Percentiles rank a stretch among this genome's conserved stretches.
Evolutionary conservation across 2,329 filamentous ascomycete genomes (phyloP).

Genomic region (Cercospora sojina): DNA sequence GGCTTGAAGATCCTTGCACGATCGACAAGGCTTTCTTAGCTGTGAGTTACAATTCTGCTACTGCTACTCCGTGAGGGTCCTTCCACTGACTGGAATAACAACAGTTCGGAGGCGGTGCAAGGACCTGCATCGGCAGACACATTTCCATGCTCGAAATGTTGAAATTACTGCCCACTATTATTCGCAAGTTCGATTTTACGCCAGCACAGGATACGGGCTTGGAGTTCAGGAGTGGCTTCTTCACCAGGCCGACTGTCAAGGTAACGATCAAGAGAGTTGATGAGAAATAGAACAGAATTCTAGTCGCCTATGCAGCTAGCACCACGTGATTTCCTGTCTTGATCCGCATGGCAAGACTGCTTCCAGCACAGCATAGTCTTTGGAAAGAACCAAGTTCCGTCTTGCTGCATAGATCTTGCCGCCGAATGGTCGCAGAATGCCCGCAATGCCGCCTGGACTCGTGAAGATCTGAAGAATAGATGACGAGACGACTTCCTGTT

Average conservation of each 20-base stretch:
- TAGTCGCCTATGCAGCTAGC: too few species aligned
- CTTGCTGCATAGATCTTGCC: background rate
- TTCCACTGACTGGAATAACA: background rate
- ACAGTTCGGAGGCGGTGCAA: background rate
- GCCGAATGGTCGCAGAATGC: background rate
- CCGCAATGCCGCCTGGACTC: background rate
- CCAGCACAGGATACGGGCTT: background rate
- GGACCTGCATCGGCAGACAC: background rate
- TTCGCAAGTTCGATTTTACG: background rate
- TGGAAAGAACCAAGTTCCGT: background rate
- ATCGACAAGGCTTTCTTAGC: background rate
- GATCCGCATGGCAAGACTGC: background rate
- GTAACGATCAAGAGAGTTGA: background rate
- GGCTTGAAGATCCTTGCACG: constrained; percentile 39
- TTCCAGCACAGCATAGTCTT: background rate
- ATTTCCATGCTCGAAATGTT: background rate
- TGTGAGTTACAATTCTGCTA: background rate
- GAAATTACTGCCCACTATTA: background rate
- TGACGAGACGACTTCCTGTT: background rate
- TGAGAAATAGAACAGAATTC: background rate
- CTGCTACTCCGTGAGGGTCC: background rate
- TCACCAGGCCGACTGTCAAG: background rate
- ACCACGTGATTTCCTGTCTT: too few species aligned
- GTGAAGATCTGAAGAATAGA: background rate
- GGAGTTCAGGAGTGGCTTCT: background rate